Evolutionary conservation across 2,329 filamentous ascomycete genomes (phyloP).

Genomic region (Teratosphaeriaceae sp.): DNA sequence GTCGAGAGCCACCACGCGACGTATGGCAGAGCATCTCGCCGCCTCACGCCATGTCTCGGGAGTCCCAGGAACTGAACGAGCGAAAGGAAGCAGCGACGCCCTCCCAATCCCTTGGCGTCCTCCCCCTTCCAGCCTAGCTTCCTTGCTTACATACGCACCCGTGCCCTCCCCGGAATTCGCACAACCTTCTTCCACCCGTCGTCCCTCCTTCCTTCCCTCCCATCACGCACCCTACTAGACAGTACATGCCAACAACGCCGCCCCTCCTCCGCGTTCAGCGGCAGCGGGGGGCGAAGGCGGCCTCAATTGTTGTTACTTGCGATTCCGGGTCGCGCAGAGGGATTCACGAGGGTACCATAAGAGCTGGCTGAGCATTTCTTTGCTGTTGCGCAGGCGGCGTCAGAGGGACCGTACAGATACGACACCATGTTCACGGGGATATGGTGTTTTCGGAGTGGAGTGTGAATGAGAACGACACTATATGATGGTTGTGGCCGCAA

Average conservation of each 20-base stretch:
- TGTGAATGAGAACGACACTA: too few relatives aligned
- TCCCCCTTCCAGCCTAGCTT: background rate
- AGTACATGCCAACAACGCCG: constrained; percentile 12
- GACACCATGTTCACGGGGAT: too few relatives aligned
- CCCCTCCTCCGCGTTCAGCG: constrained; percentile 6
- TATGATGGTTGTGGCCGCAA: too few relatives aligned
- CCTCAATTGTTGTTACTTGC: constrained; percentile 12
- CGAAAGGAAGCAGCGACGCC: too few relatives aligned
- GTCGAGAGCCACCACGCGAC: too few relatives aligned
- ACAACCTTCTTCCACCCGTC: background rate
- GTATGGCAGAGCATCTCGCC: too few relatives aligned
- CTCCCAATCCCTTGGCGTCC: too few relatives aligned
- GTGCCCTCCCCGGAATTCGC: background rate
- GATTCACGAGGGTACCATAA: constrained; percentile 10
- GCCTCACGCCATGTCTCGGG: too few relatives aligned
- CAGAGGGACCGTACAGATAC: constrained; percentile 12
- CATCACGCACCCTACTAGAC: constrained; percentile 12
- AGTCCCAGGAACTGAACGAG: too few relatives aligned
- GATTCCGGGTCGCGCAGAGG: constrained; percentile 12
- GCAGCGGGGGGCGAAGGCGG: background rate
- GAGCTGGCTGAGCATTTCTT: constrained; percentile 12
- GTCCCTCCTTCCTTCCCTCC: constrained; percentile 2
- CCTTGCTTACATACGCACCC: background rate
- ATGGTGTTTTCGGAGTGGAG: background rate
- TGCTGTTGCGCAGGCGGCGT: constrained; percentile 12